phyloP scores from a whole-genome alignment of 805 yeast species.

The Sugiyamaella mastotermitis region DNA sequence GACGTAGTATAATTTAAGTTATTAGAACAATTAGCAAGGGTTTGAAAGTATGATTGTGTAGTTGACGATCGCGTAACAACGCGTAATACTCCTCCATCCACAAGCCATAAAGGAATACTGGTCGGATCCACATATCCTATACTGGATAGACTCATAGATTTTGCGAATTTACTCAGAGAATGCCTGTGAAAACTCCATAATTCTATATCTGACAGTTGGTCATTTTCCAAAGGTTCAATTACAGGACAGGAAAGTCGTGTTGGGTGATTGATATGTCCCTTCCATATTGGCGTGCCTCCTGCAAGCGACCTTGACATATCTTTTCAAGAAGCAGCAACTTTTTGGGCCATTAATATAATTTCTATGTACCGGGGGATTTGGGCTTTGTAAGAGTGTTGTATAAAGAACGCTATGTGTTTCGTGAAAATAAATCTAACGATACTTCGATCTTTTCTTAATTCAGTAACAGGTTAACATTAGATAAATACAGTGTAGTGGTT shows the following conservation, averaged over 20 bases:
- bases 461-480: too few relatives aligned
- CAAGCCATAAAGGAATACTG: conserved; percentile 14
- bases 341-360: too few relatives aligned
- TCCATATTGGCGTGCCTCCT: conserved; percentile 3
- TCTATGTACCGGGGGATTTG: too few relatives aligned
- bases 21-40: conserved; percentile 6
- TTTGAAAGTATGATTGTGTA: conserved; percentile 12
- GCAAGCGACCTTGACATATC: conserved; percentile 4
- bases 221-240: background rate
- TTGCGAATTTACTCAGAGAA: conserved; percentile 1
- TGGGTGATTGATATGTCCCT: conserved; percentile 1
- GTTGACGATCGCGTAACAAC: conserved; percentile 5
- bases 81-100: conserved; percentile 12
- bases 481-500: too few relatives aligned
- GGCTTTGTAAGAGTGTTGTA: too few relatives aligned
- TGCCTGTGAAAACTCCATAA: conserved; percentile 11
- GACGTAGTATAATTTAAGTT: background rate
- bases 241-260: background rate
- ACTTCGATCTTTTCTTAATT: too few relatives aligned
- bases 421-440: too few relatives aligned
- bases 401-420: too few relatives aligned
- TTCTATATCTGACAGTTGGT: conserved; percentile 7
- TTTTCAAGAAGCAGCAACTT: too few relatives aligned
- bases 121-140: conserved; percentile 12
- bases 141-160: conserved; percentile 1